Evolutionary conservation across 2,329 filamentous ascomycete species (phyloP).

Genomic region (Arthrobotrys conoides): DNA sequence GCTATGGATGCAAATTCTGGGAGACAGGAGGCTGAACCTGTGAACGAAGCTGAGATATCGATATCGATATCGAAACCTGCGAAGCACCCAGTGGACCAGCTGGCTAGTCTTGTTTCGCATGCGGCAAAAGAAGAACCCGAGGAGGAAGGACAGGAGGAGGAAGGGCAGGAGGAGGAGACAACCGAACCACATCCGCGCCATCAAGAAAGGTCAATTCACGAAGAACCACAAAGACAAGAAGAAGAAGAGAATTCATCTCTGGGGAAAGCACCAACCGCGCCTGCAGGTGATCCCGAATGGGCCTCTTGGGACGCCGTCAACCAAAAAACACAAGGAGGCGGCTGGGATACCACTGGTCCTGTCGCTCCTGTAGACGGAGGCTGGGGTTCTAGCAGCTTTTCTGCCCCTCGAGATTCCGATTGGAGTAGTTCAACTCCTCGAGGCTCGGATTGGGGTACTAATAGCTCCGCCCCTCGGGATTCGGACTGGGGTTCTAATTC

Average conservation of each 20-base stretch:
- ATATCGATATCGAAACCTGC: no score
- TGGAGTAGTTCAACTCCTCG: neutral
- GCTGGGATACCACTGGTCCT: slow-evolving; percentile 32
- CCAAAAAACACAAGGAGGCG: neutral
- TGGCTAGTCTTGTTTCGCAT: no score
- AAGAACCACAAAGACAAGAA: neutral
- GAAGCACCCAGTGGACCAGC: no score
- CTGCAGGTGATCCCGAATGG: slow-evolving; percentile 49
- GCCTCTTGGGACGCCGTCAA: slow-evolving; percentile 25
- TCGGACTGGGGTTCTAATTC: slow-evolving; percentile 10
- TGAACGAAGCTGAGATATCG: no score
- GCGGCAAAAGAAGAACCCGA: neutral
- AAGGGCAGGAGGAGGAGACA: neutral
- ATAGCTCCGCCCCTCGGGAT: neutral
- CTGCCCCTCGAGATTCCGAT: neutral
- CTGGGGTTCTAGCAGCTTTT: neutral
- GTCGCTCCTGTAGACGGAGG: slow-evolving; percentile 17
- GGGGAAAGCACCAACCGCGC: neutral
- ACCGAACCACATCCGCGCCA: neutral
- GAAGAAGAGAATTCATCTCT: neutral
- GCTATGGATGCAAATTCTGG: neutral
- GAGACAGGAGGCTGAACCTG: neutral
- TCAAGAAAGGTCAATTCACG: neutral
- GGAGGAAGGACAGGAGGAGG: neutral
- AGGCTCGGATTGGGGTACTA: neutral